phyloP scores from a whole-genome alignment of 257 asterid species.

The Petunia axillaris region DNA sequence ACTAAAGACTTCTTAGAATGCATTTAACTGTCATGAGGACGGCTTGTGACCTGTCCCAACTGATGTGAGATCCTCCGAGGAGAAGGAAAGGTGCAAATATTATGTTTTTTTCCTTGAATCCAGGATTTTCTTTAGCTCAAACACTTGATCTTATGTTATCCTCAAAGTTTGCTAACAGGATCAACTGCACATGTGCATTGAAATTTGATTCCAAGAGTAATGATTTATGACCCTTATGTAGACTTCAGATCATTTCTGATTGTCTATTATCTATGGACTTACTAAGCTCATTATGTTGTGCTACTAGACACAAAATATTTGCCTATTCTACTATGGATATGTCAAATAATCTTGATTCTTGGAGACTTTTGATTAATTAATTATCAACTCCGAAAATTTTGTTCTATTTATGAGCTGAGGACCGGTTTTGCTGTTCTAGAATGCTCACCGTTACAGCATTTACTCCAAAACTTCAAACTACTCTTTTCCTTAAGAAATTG shows the following conservation, averaged over 20 bases:
- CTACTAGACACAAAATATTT: constrained; percentile 9
- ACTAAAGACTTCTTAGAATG: no score
- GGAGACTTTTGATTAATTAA: constrained; percentile 12
- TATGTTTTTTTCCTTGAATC: neutral
- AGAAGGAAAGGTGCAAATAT: neutral
- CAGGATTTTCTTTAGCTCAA: neutral
- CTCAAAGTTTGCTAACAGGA: neutral
- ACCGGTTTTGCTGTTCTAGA: neutral
- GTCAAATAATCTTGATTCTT: constrained; percentile 5
- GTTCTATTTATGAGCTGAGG: neutral
- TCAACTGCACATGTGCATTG: neutral
- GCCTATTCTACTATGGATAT: constrained; percentile 3
- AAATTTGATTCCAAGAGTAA: neutral
- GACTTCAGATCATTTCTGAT: neutral
- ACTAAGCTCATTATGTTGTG: constrained; percentile 5
- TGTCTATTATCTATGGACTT: constrained; percentile 3
- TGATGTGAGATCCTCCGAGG: neutral
- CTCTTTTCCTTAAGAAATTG: neutral
- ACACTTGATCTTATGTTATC: neutral
- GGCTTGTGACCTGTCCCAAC: neutral
- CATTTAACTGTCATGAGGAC: no score
- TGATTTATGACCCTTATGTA: neutral
- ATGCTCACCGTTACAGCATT: neutral
- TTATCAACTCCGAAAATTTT: neutral
- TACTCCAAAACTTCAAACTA: neutral